These are phyloP conservation scores for Rutstroemia sp. DNA, from an alignment of 2,329 filamentous ascomycete species.

Conservation along the genomic window DNA sequence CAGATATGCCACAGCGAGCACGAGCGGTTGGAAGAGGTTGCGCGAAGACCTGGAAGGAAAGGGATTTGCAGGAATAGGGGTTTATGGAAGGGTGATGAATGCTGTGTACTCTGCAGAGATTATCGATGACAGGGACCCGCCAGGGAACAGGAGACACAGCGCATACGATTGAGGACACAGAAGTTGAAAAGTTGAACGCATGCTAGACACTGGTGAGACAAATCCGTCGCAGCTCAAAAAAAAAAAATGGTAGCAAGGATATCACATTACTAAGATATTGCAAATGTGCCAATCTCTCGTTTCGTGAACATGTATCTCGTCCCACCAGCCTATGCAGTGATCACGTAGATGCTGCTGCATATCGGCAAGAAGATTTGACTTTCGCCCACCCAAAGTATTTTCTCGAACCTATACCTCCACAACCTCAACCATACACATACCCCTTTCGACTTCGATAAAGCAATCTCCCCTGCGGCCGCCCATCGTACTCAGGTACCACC, in stretches of 20 bases:
- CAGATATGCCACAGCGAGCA: too few relatives aligned
- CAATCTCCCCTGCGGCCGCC: constrained; percentile 1
- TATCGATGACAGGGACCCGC: too few relatives aligned
- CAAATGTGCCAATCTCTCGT: not conserved
- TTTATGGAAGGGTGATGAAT: too few relatives aligned
- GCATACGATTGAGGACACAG: too few relatives aligned
- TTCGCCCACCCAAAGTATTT: constrained; percentile 3
- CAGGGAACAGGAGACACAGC: too few relatives aligned
- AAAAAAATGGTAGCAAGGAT: not conserved
- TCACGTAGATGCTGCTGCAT: not conserved
- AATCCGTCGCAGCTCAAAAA: too few relatives aligned
- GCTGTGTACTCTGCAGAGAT: too few relatives aligned
- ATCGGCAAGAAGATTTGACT: not conserved
- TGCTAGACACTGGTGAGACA: too few relatives aligned
- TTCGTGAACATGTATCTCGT: not conserved
- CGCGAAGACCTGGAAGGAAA: too few relatives aligned
- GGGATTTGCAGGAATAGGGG: too few relatives aligned
- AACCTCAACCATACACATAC: not conserved
- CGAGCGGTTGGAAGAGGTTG: too few relatives aligned
- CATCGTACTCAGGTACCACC: constrained; percentile 6
- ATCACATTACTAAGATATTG: constrained; percentile 2
- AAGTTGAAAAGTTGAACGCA: too few relatives aligned
- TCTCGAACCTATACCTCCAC: not conserved
- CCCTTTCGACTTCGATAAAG: not conserved
- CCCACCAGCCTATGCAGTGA: not conserved